A percentile compares a stretch with the other conserved stretches of the same genome.
These are phyloP conservation scores for Chaetoscypha palmicola DNA, from an alignment of 2,329 filamentous ascomycete species.

Conservation along the genomic window DNA sequence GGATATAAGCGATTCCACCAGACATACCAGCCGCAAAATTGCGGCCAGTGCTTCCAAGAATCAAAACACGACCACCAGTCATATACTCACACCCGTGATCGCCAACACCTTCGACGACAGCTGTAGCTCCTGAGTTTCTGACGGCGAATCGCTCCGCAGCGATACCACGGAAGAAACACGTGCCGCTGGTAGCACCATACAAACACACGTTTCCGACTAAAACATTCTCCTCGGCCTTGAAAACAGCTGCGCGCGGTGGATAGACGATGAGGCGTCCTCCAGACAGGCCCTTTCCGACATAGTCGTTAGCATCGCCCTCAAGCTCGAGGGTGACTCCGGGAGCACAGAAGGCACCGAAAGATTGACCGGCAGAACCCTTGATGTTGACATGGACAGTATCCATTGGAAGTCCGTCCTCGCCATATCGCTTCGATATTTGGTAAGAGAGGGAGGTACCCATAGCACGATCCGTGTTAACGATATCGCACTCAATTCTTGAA, in stretches of 20 bases:
- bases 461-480: conserved; percentile 93
- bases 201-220: conserved; percentile 91
- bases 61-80: conserved; percentile 86
- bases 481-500: conserved; percentile 88
- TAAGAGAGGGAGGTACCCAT: conserved; percentile 92
- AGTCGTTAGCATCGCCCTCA: conserved; percentile 94
- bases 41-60: conserved; percentile 82
- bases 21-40: conserved; percentile 99
- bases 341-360: conserved; percentile 89
- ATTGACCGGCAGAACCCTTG: conserved; percentile 92
- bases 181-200: conserved; percentile 86
- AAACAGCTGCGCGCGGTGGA: conserved; percentile 80
- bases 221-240: conserved; percentile 94
- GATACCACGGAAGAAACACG: conserved; percentile 93
- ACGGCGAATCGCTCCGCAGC: conserved; percentile 95
- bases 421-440: conserved; percentile 88
- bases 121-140: conserved; percentile 89
- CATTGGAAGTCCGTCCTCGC: conserved; percentile 78
- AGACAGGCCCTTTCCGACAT: conserved; percentile 91
- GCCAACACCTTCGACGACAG: conserved; percentile 93
- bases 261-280: conserved; percentile 91
- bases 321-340: conserved; percentile 91
- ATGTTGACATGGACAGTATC: conserved; percentile 96
- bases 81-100: conserved; percentile 99
- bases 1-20: conserved; percentile 90